phyloP scores from a whole-genome alignment of 169 alveolate genomes.

The Plasmodium gonderi region DNA sequence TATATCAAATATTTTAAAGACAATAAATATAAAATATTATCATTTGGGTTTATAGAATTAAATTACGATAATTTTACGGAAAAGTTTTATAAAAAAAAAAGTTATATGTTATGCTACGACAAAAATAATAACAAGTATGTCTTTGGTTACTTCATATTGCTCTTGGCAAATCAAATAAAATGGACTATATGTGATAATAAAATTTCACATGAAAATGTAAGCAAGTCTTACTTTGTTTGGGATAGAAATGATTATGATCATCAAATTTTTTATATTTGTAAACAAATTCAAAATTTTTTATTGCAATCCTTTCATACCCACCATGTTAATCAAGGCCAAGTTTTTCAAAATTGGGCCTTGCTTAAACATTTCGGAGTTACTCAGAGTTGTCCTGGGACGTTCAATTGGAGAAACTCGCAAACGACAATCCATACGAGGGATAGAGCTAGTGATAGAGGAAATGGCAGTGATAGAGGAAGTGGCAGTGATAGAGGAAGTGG shows the following conservation, averaged over 20 bases:
- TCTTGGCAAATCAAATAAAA: constrained; percentile 63
- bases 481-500: too few relatives aligned
- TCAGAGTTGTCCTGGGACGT: constrained; percentile 73
- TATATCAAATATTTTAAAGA: constrained; percentile 71
- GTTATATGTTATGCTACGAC: constrained; percentile 70
- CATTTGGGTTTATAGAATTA: constrained; percentile 61
- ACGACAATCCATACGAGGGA: background rate
- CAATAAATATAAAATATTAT: constrained; percentile 60
- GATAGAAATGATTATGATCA: constrained; percentile 43
- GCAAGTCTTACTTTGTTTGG: constrained; percentile 35
- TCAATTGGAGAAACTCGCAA: background rate
- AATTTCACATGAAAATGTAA: constrained; percentile 20
- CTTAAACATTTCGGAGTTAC: constrained; percentile 69
- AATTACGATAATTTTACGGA: constrained; percentile 31
- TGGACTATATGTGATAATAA: constrained; percentile 61
- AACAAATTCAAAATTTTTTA: constrained; percentile 40
- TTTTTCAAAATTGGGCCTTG: constrained; percentile 15
- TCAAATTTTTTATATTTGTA: constrained; percentile 66
- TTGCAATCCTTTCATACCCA: constrained; percentile 18
- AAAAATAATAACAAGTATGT: constrained; percentile 57
- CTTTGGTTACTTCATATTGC: constrained; percentile 57
- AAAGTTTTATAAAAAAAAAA: constrained; percentile 68
- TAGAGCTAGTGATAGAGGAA: background rate
- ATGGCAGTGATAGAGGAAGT: background rate
- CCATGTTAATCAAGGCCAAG: background rate